These are phyloP conservation scores for Coniferiporia sulphurascens DNA, from an alignment of 1,284 basidiomycete species.

Conservation along the genomic window DNA sequence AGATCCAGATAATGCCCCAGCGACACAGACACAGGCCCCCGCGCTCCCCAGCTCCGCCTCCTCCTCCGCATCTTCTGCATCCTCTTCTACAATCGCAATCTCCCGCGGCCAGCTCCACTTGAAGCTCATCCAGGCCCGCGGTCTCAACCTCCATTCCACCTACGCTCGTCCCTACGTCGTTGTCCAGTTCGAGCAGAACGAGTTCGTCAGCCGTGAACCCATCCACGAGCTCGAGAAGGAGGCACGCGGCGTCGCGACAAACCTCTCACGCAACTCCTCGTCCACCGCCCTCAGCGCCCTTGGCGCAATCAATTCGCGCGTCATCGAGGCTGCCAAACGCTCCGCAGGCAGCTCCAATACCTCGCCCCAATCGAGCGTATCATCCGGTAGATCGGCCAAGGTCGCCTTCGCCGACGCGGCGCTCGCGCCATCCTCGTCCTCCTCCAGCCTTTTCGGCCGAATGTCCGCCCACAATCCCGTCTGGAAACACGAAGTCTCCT, in stretches of 20 bases:
- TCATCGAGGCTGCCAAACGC: constrained; percentile 40
- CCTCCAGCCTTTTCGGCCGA: constrained; percentile 56
- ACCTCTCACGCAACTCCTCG: constrained; percentile 53
- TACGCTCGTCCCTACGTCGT: constrained; percentile 88
- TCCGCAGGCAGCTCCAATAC: constrained; percentile 29
- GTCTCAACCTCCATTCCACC: constrained; percentile 70
- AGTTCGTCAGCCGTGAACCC: constrained; percentile 93
- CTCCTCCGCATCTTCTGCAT: constrained; percentile 27
- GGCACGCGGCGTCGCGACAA: constrained; percentile 74
- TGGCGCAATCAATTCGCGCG: constrained; percentile 61
- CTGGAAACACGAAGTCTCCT: constrained; percentile 98
- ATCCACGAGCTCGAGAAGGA: constrained; percentile 83
- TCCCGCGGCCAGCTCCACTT: constrained; percentile 87
- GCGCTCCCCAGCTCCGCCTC: constrained; percentile 29
- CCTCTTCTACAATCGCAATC: constrained; percentile 25
- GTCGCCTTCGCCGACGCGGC: constrained; percentile 14
- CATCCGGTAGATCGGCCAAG: constrained; percentile 32
- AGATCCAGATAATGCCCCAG: constrained; percentile 37
- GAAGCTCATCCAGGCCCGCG: constrained; percentile 90
- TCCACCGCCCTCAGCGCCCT: constrained; percentile 63
- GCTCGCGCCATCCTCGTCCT: constrained; percentile 27
- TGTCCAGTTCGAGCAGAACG: constrained; percentile 98
- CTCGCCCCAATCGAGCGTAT: constrained; percentile 37
- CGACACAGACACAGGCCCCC: constrained; percentile 40
- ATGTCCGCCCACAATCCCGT: constrained; percentile 83